Evolutionary conservation across 345 rosid genomes (phyloP).

Genomic region (Gossypium bickii): DNA sequence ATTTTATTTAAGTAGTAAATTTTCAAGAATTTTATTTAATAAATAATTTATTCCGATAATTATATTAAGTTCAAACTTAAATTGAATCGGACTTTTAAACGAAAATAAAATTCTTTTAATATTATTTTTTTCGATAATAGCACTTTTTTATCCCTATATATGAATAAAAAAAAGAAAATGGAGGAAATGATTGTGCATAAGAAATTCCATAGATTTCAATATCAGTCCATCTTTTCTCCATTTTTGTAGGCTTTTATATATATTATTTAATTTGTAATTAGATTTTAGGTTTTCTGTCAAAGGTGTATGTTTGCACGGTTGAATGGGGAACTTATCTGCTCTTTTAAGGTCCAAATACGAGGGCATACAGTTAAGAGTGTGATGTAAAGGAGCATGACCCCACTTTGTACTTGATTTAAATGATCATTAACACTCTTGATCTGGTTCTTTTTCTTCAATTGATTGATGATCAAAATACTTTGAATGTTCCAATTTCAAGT

Average conservation of each 20-base stretch:
- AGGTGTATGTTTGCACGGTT: slow-evolving; percentile 22
- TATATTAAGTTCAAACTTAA: too few relatives aligned
- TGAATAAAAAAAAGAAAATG: background rate
- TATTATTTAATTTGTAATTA: background rate
- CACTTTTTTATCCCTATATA: too few relatives aligned
- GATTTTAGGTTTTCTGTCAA: slow-evolving; percentile 10
- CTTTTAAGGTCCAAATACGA: slow-evolving; percentile 16
- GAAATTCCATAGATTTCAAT: background rate
- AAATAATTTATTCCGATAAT: background rate
- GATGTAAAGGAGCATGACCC: slow-evolving; percentile 27
- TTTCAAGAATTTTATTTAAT: too few relatives aligned
- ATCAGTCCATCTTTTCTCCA: slow-evolving; percentile 32
- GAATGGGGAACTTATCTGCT: slow-evolving; percentile 9
- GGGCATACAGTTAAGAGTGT: slow-evolving; percentile 15
- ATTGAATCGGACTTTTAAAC: too few relatives aligned
- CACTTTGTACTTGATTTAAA: slow-evolving; percentile 24
- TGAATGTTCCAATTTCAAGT: slow-evolving; percentile 37
- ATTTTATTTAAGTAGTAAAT: too few relatives aligned
- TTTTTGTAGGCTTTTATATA: slow-evolving; percentile 28
- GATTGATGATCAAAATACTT: slow-evolving; percentile 26
- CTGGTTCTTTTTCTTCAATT: slow-evolving; percentile 15
- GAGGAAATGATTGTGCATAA: background rate
- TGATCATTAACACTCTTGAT: slow-evolving; percentile 3
- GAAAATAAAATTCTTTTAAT: too few relatives aligned
- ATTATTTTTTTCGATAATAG: too few relatives aligned